These are phyloP conservation scores for Cercospora sojina DNA, from an alignment of 2,329 filamentous ascomycete genomes.

Conservation along the genomic window DNA sequence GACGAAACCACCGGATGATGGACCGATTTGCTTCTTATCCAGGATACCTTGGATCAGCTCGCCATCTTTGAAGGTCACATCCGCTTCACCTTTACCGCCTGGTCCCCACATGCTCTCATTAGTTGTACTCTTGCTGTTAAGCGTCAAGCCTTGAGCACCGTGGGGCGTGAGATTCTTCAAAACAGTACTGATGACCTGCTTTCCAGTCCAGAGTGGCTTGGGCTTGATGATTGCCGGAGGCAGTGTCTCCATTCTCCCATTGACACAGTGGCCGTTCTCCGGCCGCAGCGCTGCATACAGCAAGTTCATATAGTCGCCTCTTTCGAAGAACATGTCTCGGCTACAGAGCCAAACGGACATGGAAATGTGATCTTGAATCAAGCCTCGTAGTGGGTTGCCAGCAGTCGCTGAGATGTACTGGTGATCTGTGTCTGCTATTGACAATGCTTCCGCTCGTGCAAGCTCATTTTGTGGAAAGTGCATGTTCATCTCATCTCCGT, in stretches of 20 bases:
- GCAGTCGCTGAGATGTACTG: constrained; percentile 94
- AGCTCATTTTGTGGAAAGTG: constrained; percentile 98
- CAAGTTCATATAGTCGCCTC: constrained; percentile 88
- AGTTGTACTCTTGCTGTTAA: constrained; percentile 76
- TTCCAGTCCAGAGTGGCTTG: constrained; percentile 83
- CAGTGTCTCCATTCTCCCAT: constrained; percentile 77
- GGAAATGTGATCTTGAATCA: constrained; percentile 98
- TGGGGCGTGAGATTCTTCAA: constrained; percentile 85
- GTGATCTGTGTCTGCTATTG: constrained; percentile 93
- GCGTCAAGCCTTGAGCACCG: constrained; percentile 72
- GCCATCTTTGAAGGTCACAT: constrained; percentile 79
- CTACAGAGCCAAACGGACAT: constrained; percentile 89
- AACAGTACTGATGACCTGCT: constrained; percentile 91
- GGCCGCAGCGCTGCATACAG: constrained; percentile 86
- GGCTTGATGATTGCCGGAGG: constrained; percentile 82
- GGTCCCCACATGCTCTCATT: constrained; percentile 76
- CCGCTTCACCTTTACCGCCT: constrained; percentile 60
- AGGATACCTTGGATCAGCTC: constrained; percentile 88
- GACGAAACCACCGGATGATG: constrained; percentile 79
- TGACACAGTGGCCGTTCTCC: constrained; percentile 82
- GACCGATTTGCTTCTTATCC: constrained; percentile 93
- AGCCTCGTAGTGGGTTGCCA: constrained; percentile 87
- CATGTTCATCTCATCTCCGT: constrained; percentile 99
- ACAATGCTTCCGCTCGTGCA: constrained; percentile 85
- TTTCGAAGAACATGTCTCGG: constrained; percentile 85